Evolutionary conservation across 2,329 filamentous ascomycete species (phyloP), one percentile per base, ranked within the genome.

Genomic region (Colletotrichum incanum): DNA sequence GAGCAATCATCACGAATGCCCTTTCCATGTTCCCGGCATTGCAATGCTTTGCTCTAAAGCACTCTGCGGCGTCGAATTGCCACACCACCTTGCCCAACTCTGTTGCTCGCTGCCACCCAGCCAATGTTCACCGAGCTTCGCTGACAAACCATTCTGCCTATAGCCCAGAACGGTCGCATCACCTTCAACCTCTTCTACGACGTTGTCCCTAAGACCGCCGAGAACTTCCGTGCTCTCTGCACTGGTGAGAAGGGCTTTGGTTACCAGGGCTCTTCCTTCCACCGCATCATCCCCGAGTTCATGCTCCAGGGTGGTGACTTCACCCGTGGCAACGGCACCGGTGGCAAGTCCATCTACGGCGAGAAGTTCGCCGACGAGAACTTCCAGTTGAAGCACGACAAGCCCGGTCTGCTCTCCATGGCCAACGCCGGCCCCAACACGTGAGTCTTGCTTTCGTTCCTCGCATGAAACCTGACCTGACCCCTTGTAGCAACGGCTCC

Each of bases 261-360:
- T 78, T 98, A 97, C 89, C 84, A 90, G 83, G 91, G 90, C 81
- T 96, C 94, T 78, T 88, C 89, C 77, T 97, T 97, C 92, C 94
- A 98, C 90, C 94, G 95, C 79, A 92, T 98, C 85, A 97, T 97
- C 85, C 93, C 93, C 78, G 84, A 94, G 71, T 97, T 97, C 90
- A 97, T 97, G 95, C 92, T 97, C 79, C 95, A 97, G 90, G 95
- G 94, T 83, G 94, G 94, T 90, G 94, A 97, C 90, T 97, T 97
- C 88, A 97, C 94, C 85, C 93, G 93, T 82, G 91, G 92, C 82
- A 96, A 97, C 86, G 94, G 94, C 81, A 96, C 94, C 72, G 94
- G 94, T 86, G 94, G 94, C 85, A 93, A 93, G 87, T 97, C 94
- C 83, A 97, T 97, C 90, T 97, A 97, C 85, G 94, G 94, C 79